These are phyloP conservation scores for Xylaria sp. DNA, from an alignment of 2,329 filamentous ascomycete species.

Conservation along the genomic window DNA sequence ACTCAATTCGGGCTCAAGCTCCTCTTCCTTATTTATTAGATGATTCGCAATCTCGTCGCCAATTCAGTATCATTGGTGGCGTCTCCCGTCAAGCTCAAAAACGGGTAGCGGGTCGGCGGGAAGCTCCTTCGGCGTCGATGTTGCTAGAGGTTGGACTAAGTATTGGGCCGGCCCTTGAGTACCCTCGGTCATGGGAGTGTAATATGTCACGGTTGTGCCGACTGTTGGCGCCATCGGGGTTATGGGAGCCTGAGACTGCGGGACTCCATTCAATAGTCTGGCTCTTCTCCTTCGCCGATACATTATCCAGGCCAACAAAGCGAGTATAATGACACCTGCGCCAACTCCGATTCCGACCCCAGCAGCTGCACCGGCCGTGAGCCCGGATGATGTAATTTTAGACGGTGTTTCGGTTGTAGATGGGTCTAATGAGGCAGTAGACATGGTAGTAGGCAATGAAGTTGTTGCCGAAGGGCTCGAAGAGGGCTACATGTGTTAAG, in stretches of 20 bases:
- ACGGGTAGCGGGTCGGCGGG: background rate
- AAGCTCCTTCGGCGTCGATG: constrained; percentile 13
- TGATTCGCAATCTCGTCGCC: background rate
- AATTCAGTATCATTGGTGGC: background rate
- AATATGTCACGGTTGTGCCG: constrained; percentile 1
- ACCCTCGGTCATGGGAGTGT: background rate
- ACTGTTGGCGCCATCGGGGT: constrained; percentile 2
- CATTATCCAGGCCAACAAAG: constrained; percentile 27
- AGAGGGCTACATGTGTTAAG: constrained; percentile 26
- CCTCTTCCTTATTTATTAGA: background rate
- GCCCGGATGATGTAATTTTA: constrained; percentile 2
- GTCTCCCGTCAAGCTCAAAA: constrained; percentile 21
- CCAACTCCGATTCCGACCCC: constrained; percentile 30
- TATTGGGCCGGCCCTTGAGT: background rate
- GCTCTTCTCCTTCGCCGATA: constrained; percentile 30
- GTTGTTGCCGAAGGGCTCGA: constrained; percentile 13
- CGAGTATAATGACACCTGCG: constrained; percentile 25
- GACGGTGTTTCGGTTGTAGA: constrained; percentile 7
- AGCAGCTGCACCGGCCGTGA: constrained; percentile 26
- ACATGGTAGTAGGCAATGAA: constrained; percentile 15
- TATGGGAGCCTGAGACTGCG: background rate
- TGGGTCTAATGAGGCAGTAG: background rate
- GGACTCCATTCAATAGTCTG: background rate
- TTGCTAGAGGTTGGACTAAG: background rate
- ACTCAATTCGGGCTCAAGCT: background rate